Evolutionary conservation across 2,329 filamentous ascomycete species (phyloP).

Genomic region (Botrytis fabae): DNA sequence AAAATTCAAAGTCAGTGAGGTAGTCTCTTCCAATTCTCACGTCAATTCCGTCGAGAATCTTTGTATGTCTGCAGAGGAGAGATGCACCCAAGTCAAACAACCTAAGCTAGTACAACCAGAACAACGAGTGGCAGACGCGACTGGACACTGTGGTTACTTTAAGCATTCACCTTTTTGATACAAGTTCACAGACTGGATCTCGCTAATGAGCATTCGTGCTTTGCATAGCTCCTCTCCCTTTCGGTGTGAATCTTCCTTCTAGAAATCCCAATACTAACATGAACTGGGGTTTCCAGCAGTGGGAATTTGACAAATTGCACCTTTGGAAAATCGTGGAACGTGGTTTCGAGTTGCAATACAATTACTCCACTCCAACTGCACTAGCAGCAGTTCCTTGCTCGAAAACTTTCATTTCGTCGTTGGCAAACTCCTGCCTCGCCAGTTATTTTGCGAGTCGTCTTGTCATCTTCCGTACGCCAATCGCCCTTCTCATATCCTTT

Average conservation of each 20-base stretch:
- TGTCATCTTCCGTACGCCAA: too few species aligned
- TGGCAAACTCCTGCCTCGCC: not conserved
- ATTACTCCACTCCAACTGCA: not conserved
- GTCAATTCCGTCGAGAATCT: not conserved
- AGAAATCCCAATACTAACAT: not conserved
- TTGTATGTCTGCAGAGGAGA: not conserved
- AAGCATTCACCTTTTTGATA: not conserved
- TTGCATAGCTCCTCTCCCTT: not conserved
- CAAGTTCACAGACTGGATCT: not conserved
- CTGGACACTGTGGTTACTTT: too few species aligned
- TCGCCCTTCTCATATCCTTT: not conserved
- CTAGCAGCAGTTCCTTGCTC: not conserved
- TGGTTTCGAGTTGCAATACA: not conserved
- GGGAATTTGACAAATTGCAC: not conserved
- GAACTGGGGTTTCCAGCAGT: not conserved
- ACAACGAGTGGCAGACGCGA: too few species aligned
- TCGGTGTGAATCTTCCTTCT: not conserved
- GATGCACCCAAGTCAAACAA: not conserved
- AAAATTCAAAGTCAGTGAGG: not conserved
- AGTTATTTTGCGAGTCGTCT: too few species aligned
- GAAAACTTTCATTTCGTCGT: not conserved
- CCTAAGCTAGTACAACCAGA: not conserved
- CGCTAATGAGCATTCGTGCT: not conserved
- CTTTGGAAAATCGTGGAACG: not conserved
- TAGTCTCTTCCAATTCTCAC: not conserved